These are phyloP conservation scores for Trichoderma asperellum DNA, from an alignment of 2,329 filamentous ascomycete species.

Conservation along the genomic window DNA sequence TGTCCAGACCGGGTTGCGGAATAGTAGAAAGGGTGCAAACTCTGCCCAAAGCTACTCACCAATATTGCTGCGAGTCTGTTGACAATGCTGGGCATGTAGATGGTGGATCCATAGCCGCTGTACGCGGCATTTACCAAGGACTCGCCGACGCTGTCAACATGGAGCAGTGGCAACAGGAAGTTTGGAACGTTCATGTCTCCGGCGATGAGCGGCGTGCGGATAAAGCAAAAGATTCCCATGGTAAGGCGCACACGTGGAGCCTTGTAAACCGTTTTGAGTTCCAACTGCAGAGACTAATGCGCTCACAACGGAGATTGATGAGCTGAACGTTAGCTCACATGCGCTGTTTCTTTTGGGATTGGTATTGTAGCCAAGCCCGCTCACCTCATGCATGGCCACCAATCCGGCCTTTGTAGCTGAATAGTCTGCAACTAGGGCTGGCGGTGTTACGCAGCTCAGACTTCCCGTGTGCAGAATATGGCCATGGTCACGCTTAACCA, in stretches of 20 bases:
- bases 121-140: conserved; percentile 38
- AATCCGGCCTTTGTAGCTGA: conserved; percentile 55
- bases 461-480: conserved; percentile 67
- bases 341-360: not conserved
- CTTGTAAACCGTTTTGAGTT: conserved; percentile 38
- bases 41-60: conserved; percentile 32
- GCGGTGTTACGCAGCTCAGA: conserved; percentile 57
- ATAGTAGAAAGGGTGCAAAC: not conserved
- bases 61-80: conserved; percentile 36
- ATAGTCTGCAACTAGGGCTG: conserved; percentile 63
- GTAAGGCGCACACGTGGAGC: conserved; percentile 39
- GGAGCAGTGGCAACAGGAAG: conserved; percentile 40
- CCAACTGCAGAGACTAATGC: conserved; percentile 38
- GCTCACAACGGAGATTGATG: not conserved
- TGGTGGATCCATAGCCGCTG: conserved; percentile 39
- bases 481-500: conserved; percentile 63
- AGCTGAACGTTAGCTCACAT: not conserved
- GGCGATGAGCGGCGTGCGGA: conserved; percentile 40
- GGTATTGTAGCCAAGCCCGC: not conserved
- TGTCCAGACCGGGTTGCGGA: not conserved
- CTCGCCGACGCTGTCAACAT: conserved; percentile 42
- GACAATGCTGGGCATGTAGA: conserved; percentile 38
- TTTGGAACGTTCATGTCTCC: conserved; percentile 35
- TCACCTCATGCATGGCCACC: conserved; percentile 37
- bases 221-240: conserved; percentile 40